Conservation (phyloP, 2,329 filamentous ascomycete species). For the Ceratocystis papillata region DNA sequence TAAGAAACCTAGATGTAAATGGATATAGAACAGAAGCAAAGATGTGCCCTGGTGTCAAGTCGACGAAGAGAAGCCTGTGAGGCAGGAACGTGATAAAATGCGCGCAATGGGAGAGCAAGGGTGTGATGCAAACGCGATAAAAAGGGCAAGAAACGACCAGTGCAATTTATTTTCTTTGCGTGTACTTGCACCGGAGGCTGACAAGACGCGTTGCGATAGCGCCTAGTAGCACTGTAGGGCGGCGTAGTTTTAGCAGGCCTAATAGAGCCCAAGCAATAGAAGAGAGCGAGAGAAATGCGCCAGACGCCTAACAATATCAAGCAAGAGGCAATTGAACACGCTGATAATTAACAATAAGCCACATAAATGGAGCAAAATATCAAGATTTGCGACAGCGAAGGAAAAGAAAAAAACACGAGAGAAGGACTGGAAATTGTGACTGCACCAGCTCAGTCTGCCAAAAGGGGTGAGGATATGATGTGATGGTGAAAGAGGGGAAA, state of each 20-base stretch:
- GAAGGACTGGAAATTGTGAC: too few relatives aligned
- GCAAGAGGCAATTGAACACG: neutral
- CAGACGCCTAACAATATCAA: constrained; percentile 1
- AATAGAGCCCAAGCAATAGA: neutral
- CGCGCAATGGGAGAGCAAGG: neutral
- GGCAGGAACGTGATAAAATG: constrained; percentile 2
- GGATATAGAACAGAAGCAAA: neutral
- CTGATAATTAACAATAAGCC: neutral
- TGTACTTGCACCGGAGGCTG: neutral
- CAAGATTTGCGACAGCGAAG: neutral
- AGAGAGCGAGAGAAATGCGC: neutral
- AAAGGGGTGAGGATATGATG: neutral
- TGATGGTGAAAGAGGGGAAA: constrained; percentile 10
- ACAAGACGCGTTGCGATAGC: constrained; percentile 20
- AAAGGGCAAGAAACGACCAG: neutral
- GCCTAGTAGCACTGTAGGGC: neutral
- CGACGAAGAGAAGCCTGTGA: neutral
- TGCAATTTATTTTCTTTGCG: too few relatives aligned
- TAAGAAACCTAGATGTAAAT: neutral
- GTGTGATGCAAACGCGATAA: constrained; percentile 3
- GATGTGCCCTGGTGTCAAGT: neutral
- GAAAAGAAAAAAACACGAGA: neutral
- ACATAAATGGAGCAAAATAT: neutral
- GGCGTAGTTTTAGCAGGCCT: neutral
- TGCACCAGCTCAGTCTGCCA: neutral